phyloP scores from a whole-genome alignment of 1,284 basidiomycete genomes.

The Trametes polyzona region DNA sequence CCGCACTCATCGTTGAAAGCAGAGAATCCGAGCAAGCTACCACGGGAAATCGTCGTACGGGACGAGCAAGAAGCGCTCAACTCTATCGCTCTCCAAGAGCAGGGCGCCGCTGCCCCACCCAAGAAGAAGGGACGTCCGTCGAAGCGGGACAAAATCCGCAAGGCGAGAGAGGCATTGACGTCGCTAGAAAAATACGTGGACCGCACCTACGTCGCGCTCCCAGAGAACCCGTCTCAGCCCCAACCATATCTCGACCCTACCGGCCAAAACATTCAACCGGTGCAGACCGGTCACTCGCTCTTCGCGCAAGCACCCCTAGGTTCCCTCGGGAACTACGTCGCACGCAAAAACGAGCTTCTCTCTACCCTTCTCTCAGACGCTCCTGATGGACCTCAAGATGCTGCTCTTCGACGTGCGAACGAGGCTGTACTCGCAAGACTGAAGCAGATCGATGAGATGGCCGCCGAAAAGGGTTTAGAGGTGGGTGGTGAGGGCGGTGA shows the following conservation, averaged over 20 bases:
- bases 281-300: constrained; percentile 36
- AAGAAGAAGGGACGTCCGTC: constrained; percentile 73
- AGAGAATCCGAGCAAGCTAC: constrained; percentile 62
- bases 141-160: constrained; percentile 59
- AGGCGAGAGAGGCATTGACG: constrained; percentile 52
- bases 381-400: neutral
- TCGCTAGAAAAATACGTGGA: constrained; percentile 58
- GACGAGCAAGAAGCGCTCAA: constrained; percentile 41
- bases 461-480: constrained; percentile 44
- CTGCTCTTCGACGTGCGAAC: constrained; percentile 43
- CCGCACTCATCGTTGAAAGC: constrained; percentile 55
- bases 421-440: constrained; percentile 54
- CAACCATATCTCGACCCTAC: neutral
- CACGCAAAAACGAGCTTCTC: constrained; percentile 46
- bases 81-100: constrained; percentile 3
- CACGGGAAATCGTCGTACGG: constrained; percentile 62
- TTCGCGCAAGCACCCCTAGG: constrained; percentile 41
- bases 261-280: constrained; percentile 1
- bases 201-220: neutral
- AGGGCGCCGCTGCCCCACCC: constrained; percentile 19
- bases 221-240: neutral
- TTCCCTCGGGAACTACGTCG: constrained; percentile 44
- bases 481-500: constrained; percentile 48
- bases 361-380: constrained; percentile 33
- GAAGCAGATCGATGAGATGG: constrained; percentile 52